Evolutionary conservation across 306 rosid species (phyloP), one percentile per base, ranked within the genome.

Genomic region (Gleditsia sinensis): DNA sequence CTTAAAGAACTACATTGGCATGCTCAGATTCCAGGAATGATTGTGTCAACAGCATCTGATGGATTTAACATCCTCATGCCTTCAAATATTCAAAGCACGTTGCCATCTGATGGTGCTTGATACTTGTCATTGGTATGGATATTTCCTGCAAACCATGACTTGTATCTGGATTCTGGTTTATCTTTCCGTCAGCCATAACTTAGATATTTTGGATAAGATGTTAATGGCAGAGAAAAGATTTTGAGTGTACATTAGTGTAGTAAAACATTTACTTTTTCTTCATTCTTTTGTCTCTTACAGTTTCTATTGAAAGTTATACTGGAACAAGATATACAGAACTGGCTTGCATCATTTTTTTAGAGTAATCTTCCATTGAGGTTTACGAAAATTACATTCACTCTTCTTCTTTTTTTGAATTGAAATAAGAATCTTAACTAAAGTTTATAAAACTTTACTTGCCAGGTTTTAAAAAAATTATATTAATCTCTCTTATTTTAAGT

Each of bases 1-100:
- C 85, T 89, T 64, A 94, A 94, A 81, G 98, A 94, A 81, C 87
- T 94, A 30, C 97, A 90, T 77, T 94, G 98, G 98, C 96, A 94
- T 80, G 16, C 88, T 16, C 97, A 94, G 83, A 94, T 94, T 83
- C 97, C 98, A 3, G 97, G 97, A 78, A 91, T 94, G 98, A 80
- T 92, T n/a, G 87, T 94, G 3, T 94, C 95, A 63, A 94, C 98
- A 0, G 98, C 96, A 16, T 79, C 86, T 10, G 98, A 94, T 84
- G 97, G 97, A 83, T 94, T 89, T 49, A 94, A 94, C 71, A 83
- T 91, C 66, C 89, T 91, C 9, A 88, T 94, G 98, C 98, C 98
- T 76, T 90, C 98, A 71, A 94, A 94, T 80, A 88, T 91, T 45
- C 97, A 90, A 73, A 90, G 50, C 62, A 90, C 89, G 23, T 85